Base-by-base conservation (phyloP, 1,139 yeast species). In the Nadsonia commutata region DNA sequence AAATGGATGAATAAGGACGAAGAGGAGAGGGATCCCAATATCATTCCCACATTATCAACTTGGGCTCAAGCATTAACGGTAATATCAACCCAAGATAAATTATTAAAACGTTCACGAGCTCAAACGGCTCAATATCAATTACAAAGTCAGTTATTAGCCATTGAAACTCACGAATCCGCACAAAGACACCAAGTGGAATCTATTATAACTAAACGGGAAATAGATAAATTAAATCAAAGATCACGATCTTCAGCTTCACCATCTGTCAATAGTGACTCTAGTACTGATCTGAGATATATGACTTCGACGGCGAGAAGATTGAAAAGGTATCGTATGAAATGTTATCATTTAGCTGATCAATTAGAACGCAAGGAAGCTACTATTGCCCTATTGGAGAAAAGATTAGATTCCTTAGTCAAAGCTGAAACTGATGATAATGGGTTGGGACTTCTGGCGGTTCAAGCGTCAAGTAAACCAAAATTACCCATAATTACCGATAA, bases 171-270 rank as follows among this genome's bases (percentile, higher is more conserved):
- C 41, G 70, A 66, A 46, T 50, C 58, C 7, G 57, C 60, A 36
- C 69, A 66, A 51, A 57, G 76, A 33, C 60, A 61, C 43, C 70
- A 68, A 48, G 76, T 71, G 18, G 76, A 72, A 51, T 61, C 62
- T 41, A 65, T 60, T 44, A 53, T 72, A 20, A 62, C 64, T 39
- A 67, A 69, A 51, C 66, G 73, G 38, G 75, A 72, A 50, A 68
- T 68, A 22, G 76, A 72, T 49, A 60, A 72, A 42, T 57, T 72
- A 40, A 63, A 67, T 42, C 58, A 11, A 22, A 22, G 11, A 22
- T 22, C 27, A 22, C 7, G 9, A 22, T 22, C 27, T 22, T 22
- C 27, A 22, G 7, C 27, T 22, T 22, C 27, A 11, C 11, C 27
- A 22, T 22, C 27, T 7, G 27, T 22, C 11, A n/a, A n/a, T n/a